A percentile compares a stretch with the other conserved stretches of the same genome.
Evolutionary conservation across 306 rosid genomes (phyloP).

Genomic region (Morella rubra): DNA sequence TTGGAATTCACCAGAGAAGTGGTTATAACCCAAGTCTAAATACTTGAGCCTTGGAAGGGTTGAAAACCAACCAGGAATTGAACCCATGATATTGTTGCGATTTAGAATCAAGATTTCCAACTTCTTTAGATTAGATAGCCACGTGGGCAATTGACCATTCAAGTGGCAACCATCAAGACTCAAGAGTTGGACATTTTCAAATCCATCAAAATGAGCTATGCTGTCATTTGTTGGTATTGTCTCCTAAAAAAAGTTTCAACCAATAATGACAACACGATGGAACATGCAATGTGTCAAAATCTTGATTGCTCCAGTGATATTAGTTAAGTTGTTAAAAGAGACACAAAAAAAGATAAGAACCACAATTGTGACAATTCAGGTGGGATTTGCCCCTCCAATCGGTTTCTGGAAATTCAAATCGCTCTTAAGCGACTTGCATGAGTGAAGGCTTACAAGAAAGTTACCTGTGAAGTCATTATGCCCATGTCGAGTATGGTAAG

Average conservation of each 20-base stretch:
- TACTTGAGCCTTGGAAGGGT: conserved; percentile 1
- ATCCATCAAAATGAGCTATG: neutral
- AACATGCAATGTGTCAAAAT: neutral
- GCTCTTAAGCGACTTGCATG: conserved; percentile 11
- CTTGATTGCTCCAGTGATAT: conserved; percentile 11
- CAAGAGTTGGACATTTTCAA: neutral
- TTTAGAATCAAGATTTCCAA: neutral
- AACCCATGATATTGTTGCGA: neutral
- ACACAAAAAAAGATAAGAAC: conserved; percentile 4
- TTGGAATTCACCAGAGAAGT: neutral
- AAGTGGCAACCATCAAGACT: neutral
- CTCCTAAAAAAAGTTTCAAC: neutral
- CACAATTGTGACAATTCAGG: neutral
- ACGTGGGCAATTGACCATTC: neutral
- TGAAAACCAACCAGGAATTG: conserved; percentile 6
- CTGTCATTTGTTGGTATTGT: neutral
- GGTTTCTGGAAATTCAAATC: neutral
- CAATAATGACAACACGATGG: neutral
- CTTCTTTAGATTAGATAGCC: conserved; percentile 5
- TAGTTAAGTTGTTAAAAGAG: neutral
- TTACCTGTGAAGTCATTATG: neutral
- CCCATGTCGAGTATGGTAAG: neutral
- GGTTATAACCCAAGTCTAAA: neutral
- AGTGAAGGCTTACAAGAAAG: conserved; percentile 1
- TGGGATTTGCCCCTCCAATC: conserved; percentile 3